phyloP scores from a whole-genome alignment of 164 flowering plant species.

The Umbellularia californica region DNA sequence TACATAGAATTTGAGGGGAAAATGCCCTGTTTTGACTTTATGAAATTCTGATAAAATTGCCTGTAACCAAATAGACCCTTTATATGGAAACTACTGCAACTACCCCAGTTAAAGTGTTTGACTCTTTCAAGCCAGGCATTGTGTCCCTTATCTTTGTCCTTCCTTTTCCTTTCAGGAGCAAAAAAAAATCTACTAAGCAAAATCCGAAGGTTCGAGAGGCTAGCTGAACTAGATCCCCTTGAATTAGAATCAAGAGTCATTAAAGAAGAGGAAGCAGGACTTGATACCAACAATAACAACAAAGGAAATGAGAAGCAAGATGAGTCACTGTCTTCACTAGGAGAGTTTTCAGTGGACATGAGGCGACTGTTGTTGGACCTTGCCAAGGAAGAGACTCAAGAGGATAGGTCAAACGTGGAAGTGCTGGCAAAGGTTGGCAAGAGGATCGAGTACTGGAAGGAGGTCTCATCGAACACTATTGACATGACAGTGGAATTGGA shows the following conservation, averaged over 20 bases:
- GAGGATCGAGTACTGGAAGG: neutral
- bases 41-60: too few relatives aligned
- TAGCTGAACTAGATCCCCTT: slow-evolving; percentile 67
- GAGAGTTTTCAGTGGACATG: neutral
- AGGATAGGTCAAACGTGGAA: slow-evolving; percentile 15
- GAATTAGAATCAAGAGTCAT: slow-evolving; percentile 65
- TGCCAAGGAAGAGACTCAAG: slow-evolving; percentile 42
- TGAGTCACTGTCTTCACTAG: neutral
- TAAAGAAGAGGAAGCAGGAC: slow-evolving; percentile 30
- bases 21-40: too few relatives aligned
- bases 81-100: neutral
- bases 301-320: neutral
- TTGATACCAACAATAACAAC: neutral
- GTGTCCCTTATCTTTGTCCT: neutral
- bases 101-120: neutral
- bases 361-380: slow-evolving; percentile 48
- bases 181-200: slow-evolving; percentile 57
- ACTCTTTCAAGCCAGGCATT: neutral
- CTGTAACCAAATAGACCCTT: too few relatives aligned
- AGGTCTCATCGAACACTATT: neutral
- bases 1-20: too few relatives aligned
- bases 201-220: slow-evolving; percentile 65
- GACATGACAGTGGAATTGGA: neutral
- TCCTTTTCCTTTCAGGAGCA: slow-evolving; percentile 44
- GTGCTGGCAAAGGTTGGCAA: slow-evolving; percentile 14